These are phyloP conservation scores for Mycena maculata DNA, from an alignment of 768 basidiomycete genomes.

Conservation along the genomic window DNA sequence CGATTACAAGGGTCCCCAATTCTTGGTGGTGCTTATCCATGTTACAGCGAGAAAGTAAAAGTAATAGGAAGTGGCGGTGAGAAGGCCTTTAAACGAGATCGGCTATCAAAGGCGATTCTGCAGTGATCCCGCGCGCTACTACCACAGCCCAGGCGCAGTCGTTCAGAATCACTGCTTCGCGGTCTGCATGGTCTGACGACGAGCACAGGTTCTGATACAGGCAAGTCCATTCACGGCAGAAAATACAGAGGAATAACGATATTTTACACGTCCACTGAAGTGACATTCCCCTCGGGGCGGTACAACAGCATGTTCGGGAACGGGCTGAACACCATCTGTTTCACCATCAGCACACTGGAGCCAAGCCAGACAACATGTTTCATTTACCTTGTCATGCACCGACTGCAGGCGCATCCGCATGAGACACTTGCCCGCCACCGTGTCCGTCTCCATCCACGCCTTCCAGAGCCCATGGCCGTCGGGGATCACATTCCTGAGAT, in stretches of 20 bases:
- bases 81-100: not conserved
- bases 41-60: not conserved
- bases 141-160: too few relatives aligned
- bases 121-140: too few relatives aligned
- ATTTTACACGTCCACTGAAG: slow-evolving; percentile 16
- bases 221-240: too few relatives aligned
- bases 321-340: slow-evolving; percentile 63
- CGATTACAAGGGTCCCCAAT: slow-evolving; percentile 59
- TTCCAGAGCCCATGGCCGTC: slow-evolving; percentile 56
- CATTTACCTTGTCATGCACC: slow-evolving; percentile 65
- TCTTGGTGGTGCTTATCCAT: slow-evolving; percentile 47
- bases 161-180: too few relatives aligned
- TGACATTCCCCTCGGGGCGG: slow-evolving; percentile 40
- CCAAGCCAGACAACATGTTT: not conserved
- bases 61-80: not conserved
- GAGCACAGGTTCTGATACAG: too few relatives aligned
- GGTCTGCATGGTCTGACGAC: too few relatives aligned
- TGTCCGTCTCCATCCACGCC: slow-evolving; percentile 58
- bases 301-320: slow-evolving; percentile 68
- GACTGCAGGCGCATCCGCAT: slow-evolving; percentile 69
- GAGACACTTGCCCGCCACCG: slow-evolving; percentile 66
- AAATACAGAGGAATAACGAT: slow-evolving; percentile 14
- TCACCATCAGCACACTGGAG: slow-evolving; percentile 1
- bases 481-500: slow-evolving; percentile 59
- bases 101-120: too few relatives aligned